Conservation (phyloP, 2,329 filamentous ascomycete species). For the Waltergamsia citrina region DNA sequence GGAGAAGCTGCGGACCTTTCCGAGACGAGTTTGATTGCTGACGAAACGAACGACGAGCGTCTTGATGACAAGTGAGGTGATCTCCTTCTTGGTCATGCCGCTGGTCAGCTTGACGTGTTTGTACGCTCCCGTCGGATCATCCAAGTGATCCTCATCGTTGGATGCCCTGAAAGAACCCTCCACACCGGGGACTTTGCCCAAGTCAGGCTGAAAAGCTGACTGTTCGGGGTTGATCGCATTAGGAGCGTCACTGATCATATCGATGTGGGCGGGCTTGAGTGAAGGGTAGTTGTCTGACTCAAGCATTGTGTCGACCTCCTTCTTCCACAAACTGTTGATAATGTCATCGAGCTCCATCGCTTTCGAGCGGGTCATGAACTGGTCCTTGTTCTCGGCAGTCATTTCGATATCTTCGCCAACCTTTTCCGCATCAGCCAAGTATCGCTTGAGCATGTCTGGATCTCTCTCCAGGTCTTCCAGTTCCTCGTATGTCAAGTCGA, state of each 20-base stretch:
- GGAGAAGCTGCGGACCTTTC: constrained; percentile 76
- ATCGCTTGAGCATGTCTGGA: constrained; percentile 26
- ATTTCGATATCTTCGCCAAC: background rate
- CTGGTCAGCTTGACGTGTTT: constrained; percentile 44
- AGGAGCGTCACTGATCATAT: constrained; percentile 26
- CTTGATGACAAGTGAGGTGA: constrained; percentile 55
- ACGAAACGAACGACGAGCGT: constrained; percentile 65
- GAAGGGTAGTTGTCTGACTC: constrained; percentile 17
- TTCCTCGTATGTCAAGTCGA: constrained; percentile 41
- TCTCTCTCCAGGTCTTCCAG: constrained; percentile 28
- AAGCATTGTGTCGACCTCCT: constrained; percentile 25
- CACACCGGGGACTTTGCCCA: constrained; percentile 45
- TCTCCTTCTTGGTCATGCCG: constrained; percentile 41
- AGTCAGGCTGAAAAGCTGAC: constrained; percentile 35
- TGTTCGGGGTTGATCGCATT: constrained; percentile 21
- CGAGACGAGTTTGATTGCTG: constrained; percentile 89
- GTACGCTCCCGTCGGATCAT: constrained; percentile 41
- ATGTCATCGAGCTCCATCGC: constrained; percentile 26
- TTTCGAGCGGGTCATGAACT: constrained; percentile 21
- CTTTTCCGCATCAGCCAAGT: constrained; percentile 13
- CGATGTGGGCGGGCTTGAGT: constrained; percentile 21
- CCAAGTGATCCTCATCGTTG: constrained; percentile 39
- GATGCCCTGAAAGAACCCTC: constrained; percentile 40
- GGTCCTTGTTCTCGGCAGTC: constrained; percentile 4
- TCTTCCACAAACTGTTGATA: constrained; percentile 23